A percentile compares a stretch with the other conserved stretches of the same genome.
Conservation (phyloP, 805 yeast genomes). For the Pichia ethanolica region DNA sequence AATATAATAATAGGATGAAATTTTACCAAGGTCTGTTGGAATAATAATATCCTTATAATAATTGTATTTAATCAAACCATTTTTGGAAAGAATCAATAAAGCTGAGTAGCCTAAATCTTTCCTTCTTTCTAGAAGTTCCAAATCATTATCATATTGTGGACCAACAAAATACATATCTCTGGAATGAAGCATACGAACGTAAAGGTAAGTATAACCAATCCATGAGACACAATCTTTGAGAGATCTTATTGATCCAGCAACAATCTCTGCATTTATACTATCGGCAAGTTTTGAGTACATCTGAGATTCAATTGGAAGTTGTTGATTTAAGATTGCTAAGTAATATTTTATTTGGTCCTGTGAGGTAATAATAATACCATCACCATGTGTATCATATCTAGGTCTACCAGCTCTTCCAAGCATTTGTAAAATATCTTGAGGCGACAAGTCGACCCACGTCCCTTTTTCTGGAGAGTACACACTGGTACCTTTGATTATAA, state of each 20-base stretch:
- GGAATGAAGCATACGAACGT: constrained; percentile 65
- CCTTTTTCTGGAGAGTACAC: constrained; percentile 89
- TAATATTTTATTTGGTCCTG: constrained; percentile 83
- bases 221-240: constrained; percentile 68
- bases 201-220: constrained; percentile 74
- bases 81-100: constrained; percentile 45
- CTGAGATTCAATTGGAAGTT: constrained; percentile 88
- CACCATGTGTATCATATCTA: constrained; percentile 84
- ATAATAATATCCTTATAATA: constrained; percentile 37
- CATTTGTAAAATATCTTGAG: constrained; percentile 95
- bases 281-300: constrained; percentile 65
- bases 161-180: constrained; percentile 75
- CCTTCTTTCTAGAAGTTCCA: constrained; percentile 43
- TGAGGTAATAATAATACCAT: constrained; percentile 86
- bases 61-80: constrained; percentile 57
- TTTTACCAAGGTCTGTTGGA: constrained; percentile 67
- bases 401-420: constrained; percentile 99
- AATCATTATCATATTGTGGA: constrained; percentile 49
- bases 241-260: constrained; percentile 53
- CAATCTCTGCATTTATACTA: constrained; percentile 80
- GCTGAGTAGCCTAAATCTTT: constrained; percentile 74
- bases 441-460: constrained; percentile 82
- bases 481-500: constrained; percentile 87
- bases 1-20: constrained; percentile 84
- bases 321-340: constrained; percentile 84